Evolutionary conservation across 495 filamentous ascomycete genomes (phyloP).

Genomic region (Penicillium coffeae): DNA sequence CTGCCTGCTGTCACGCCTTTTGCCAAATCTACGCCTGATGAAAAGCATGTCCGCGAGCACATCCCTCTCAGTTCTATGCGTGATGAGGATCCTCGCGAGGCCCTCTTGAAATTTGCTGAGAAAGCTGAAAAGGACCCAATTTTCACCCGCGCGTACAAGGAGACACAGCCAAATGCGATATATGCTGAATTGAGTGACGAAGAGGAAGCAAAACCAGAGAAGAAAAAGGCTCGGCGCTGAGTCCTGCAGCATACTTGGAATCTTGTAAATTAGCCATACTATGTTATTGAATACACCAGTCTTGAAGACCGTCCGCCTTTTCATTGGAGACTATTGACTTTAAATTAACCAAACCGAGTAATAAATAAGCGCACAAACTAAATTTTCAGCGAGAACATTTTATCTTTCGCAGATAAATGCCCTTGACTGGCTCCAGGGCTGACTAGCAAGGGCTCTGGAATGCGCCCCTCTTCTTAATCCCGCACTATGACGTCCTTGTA

Average conservation of each 20-base stretch:
- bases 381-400: too few relatives aligned
- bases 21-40: constrained; percentile 85
- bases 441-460: constrained; percentile 4
- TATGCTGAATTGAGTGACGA: constrained; percentile 93
- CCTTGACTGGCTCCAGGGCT: too few relatives aligned
- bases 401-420: too few relatives aligned
- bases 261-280: background rate
- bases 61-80: constrained; percentile 92
- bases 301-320: too few relatives aligned
- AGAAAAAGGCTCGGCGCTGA: constrained; percentile 58
- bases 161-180: constrained; percentile 88
- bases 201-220: constrained; percentile 65
- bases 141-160: constrained; percentile 89
- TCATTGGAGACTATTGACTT: too few relatives aligned
- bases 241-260: constrained; percentile 2
- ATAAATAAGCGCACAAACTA: background rate
- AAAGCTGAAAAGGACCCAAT: constrained; percentile 89
- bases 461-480: constrained; percentile 14
- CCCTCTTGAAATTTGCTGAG: constrained; percentile 90
- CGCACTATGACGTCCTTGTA: constrained; percentile 20
- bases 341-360: background rate
- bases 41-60: constrained; percentile 78
- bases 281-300: background rate
- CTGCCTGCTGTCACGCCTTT: constrained; percentile 85
- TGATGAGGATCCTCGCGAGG: constrained; percentile 94